A percentile compares a stretch with the other conserved stretches of the same genome.
Conservation (phyloP, 208 protist genomes). For the Leishmania tarentolae region DNA sequence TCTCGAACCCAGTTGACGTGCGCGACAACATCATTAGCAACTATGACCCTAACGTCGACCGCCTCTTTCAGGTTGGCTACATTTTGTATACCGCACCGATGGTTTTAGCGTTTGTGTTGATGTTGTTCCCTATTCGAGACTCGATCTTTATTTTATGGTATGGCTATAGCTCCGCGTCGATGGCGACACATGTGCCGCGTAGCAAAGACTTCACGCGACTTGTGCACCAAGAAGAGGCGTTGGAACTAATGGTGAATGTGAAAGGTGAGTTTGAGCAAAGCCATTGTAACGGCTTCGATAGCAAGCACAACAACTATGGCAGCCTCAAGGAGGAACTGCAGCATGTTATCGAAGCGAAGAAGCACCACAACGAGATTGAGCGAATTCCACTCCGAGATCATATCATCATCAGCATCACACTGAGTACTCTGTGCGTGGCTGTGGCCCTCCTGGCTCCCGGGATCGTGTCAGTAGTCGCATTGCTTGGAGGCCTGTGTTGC, state of each 20-base stretch:
- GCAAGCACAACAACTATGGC: constrained; percentile 15
- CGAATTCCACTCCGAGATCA: constrained; percentile 53
- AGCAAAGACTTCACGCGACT: constrained; percentile 46
- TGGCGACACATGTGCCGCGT: constrained; percentile 64
- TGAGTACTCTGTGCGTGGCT: constrained; percentile 50
- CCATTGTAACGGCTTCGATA: not conserved
- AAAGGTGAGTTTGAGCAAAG: constrained; percentile 1
- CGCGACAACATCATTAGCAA: constrained; percentile 80
- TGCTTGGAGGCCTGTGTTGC: constrained; percentile 69
- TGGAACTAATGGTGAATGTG: constrained; percentile 25
- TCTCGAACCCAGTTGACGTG: constrained; percentile 55
- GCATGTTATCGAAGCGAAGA: constrained; percentile 35
- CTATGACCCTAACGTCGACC: constrained; percentile 69
- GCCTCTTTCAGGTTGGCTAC: constrained; percentile 65
- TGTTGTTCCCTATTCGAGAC: constrained; percentile 80
- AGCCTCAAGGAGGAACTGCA: constrained; percentile 20
- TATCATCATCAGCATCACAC: constrained; percentile 61
- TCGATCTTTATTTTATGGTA: constrained; percentile 83
- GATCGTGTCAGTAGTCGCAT: constrained; percentile 58
- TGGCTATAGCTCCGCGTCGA: constrained; percentile 62
- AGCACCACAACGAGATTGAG: constrained; percentile 44
- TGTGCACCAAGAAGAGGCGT: constrained; percentile 38
- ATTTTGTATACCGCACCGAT: constrained; percentile 62
- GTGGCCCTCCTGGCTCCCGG: constrained; percentile 59
- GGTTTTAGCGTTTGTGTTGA: constrained; percentile 60